A percentile compares a stretch with the other conserved stretches of the same genome.
Conservation (phyloP, 2,329 filamentous ascomycete genomes). For the Xylaria polymorpha region DNA sequence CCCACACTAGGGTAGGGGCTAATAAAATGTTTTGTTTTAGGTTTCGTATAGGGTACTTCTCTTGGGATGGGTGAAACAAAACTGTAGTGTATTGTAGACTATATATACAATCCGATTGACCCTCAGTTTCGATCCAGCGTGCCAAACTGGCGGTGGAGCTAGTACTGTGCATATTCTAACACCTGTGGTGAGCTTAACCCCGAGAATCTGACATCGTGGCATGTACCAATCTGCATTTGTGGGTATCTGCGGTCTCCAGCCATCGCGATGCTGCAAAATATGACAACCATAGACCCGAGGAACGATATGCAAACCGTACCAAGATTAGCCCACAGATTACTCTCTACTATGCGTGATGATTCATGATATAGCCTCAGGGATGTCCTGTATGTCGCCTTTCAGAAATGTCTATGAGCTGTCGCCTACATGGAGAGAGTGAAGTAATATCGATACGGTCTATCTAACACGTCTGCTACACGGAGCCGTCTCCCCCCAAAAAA, state of each 20-base stretch:
- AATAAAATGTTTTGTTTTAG: neutral
- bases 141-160: slow-evolving; percentile 17
- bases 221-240: slow-evolving; percentile 20
- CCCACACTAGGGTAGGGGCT: neutral
- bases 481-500: neutral
- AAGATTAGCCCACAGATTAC: slow-evolving; percentile 27
- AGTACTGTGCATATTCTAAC: slow-evolving; percentile 18
- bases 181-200: neutral
- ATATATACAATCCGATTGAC: neutral
- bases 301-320: slow-evolving; percentile 13
- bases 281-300: slow-evolving; percentile 20
- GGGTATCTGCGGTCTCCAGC: slow-evolving; percentile 15
- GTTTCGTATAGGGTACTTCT: neutral
- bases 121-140: slow-evolving; percentile 18
- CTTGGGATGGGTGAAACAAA: slow-evolving; percentile 3
- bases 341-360: neutral
- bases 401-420: neutral
- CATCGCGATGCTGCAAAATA: slow-evolving; percentile 23
- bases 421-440: neutral
- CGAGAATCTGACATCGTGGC: slow-evolving; percentile 1
- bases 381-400: neutral
- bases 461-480: neutral
- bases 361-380: neutral
- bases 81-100: slow-evolving; percentile 6
- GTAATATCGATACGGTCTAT: neutral